Conservation (phyloP, 306 rosid genomes). For the Cucumis cinereus region DNA sequence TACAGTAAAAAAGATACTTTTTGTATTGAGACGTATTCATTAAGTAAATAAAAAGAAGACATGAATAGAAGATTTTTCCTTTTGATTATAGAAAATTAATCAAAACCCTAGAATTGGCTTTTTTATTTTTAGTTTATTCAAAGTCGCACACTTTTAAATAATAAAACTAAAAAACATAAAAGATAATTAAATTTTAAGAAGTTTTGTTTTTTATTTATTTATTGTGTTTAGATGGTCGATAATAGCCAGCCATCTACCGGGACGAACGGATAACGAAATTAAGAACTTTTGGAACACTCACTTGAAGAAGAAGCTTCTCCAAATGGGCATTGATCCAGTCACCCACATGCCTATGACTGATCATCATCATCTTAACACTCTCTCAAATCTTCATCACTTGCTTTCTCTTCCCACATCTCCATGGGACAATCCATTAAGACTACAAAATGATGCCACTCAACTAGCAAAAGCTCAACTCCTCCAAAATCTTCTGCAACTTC, state of each 20-base stretch:
- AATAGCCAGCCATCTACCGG: conserved; percentile 71
- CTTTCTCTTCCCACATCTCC: conserved; percentile 26
- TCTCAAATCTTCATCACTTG: conserved; percentile 38
- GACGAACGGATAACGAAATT: conserved; percentile 73
- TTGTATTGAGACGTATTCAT: background rate
- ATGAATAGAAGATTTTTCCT: background rate
- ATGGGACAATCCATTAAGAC: conserved; percentile 20
- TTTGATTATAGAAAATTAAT: background rate
- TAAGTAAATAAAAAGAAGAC: background rate
- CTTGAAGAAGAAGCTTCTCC: conserved; percentile 54
- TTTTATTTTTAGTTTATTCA: background rate
- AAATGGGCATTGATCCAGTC: conserved; percentile 70
- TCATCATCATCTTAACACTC: conserved; percentile 22
- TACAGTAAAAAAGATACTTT: too few relatives aligned
- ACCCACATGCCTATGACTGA: conserved; percentile 56
- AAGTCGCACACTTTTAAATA: background rate
- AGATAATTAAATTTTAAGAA: background rate
- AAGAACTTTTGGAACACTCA: conserved; percentile 85
- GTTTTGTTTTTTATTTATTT: background rate
- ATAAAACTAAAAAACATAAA: background rate
- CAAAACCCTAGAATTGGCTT: accelerated
- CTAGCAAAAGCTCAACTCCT: conserved; percentile 36
- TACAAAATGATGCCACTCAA: conserved; percentile 34
- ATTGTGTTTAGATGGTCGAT: conserved; percentile 49
- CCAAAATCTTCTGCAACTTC: conserved; percentile 35